These are phyloP conservation scores for Neurospora sp. DNA, from an alignment of 495 filamentous ascomycete genomes.

Conservation along the genomic window DNA sequence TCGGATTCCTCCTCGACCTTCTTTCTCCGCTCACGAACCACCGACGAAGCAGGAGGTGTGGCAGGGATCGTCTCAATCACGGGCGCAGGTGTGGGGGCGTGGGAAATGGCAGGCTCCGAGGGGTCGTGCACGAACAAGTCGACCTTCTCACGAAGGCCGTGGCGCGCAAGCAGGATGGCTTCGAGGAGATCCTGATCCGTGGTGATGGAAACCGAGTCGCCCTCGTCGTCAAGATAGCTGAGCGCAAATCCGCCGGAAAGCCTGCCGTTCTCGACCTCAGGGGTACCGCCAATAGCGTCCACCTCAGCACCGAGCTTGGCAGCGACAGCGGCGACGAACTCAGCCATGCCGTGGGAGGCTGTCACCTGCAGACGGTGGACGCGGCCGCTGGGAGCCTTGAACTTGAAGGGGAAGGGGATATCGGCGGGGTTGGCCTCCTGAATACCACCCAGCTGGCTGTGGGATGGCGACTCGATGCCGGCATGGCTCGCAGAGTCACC, in stretches of 20 bases:
- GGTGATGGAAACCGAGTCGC: slow-evolving; percentile 94
- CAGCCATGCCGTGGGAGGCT: slow-evolving; percentile 67
- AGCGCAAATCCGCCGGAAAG: slow-evolving; percentile 79
- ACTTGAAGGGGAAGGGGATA: slow-evolving; percentile 91
- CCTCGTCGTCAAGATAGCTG: slow-evolving; percentile 95
- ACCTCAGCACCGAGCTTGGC: slow-evolving; percentile 84
- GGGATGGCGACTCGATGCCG: slow-evolving; percentile 65
- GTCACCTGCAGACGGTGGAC: slow-evolving; percentile 86
- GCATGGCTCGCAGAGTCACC: slow-evolving; percentile 91
- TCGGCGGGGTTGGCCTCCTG: slow-evolving; percentile 48
- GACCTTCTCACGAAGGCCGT: slow-evolving; percentile 75
- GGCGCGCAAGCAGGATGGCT: slow-evolving; percentile 74
- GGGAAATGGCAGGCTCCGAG: slow-evolving; percentile 59
- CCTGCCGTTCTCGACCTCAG: slow-evolving; percentile 65
- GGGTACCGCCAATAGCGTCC: slow-evolving; percentile 73
- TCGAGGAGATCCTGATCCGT: slow-evolving; percentile 89
- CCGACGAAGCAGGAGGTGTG: slow-evolving; percentile 45
- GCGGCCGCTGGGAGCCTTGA: slow-evolving; percentile 94
- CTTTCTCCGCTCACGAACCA: slow-evolving; percentile 48
- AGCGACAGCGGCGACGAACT: slow-evolving; percentile 69
- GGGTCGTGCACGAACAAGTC: slow-evolving; percentile 97
- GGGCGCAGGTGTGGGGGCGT: slow-evolving; percentile 56
- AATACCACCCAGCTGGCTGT: slow-evolving; percentile 41
- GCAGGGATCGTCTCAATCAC: slow-evolving; percentile 33
- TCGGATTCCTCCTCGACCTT: slow-evolving; percentile 49